Conservation (phyloP, 208 protist genomes). For the Eutreptiella sp. region DNA sequence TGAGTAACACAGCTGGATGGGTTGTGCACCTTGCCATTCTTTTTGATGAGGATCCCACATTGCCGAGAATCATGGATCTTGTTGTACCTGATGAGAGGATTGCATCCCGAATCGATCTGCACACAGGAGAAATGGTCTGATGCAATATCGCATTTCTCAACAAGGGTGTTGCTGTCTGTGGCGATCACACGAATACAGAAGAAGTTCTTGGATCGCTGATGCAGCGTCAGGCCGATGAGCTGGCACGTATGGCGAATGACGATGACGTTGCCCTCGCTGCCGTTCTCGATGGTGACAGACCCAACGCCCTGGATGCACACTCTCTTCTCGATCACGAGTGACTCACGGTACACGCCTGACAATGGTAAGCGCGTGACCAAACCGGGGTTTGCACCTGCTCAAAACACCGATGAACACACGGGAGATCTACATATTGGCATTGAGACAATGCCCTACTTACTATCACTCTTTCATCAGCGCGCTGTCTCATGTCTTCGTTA, state of each 20-base stretch:
- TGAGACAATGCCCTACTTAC: too few species aligned
- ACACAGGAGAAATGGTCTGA: constrained; percentile 7
- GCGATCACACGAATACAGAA: constrained; percentile 1
- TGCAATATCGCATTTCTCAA: neutral
- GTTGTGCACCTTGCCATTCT: too few species aligned
- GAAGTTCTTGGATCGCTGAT: neutral
- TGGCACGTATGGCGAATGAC: neutral
- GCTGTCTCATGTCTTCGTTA: too few species aligned
- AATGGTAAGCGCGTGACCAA: too few species aligned
- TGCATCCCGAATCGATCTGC: neutral
- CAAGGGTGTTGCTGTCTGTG: neutral
- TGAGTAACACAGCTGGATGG: too few species aligned
- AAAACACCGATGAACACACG: too few species aligned
- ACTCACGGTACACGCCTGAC: constrained; percentile 13
- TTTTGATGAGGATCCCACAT: constrained; percentile 7
- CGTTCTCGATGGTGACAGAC: constrained; percentile 5
- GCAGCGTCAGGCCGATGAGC: neutral
- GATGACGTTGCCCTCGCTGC: neutral
- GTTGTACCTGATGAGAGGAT: neutral
- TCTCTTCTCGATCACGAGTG: neutral
- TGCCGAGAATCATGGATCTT: neutral
- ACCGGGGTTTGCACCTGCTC: too few species aligned
- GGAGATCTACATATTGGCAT: too few species aligned
- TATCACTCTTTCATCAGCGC: too few species aligned
- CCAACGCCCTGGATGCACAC: neutral